Conservation (phyloP, 306 rosid genomes). For the Bauhinia variegata region DNA sequence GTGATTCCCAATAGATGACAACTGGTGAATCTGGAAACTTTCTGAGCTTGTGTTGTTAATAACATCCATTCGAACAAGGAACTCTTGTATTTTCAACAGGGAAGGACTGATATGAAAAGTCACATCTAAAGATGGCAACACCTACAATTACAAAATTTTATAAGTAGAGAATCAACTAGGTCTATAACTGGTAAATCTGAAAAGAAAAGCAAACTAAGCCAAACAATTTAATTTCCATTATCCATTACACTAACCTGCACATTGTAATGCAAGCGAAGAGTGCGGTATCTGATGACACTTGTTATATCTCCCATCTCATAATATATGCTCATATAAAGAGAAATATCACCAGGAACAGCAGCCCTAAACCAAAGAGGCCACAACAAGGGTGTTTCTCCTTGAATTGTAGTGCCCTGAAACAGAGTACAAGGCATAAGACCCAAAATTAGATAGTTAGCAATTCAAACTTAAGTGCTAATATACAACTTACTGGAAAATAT, state of each 20-base stretch:
- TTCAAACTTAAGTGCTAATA: constrained; percentile 26
- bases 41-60: constrained; percentile 76
- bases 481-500: constrained; percentile 19
- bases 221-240: constrained; percentile 29
- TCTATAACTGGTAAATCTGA: constrained; percentile 14
- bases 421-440: constrained; percentile 33
- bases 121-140: constrained; percentile 84
- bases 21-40: constrained; percentile 78
- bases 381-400: constrained; percentile 64
- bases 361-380: constrained; percentile 99
- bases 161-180: constrained; percentile 34
- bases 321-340: constrained; percentile 77
- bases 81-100: constrained; percentile 79
- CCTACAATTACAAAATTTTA: constrained; percentile 53
- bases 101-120: constrained; percentile 87
- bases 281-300: constrained; percentile 76
- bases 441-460: constrained; percentile 34
- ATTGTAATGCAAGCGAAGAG: constrained; percentile 79
- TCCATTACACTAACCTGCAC: constrained; percentile 68
- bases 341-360: constrained; percentile 84
- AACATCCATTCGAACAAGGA: constrained; percentile 87
- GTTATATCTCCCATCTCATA: constrained; percentile 83
- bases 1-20: constrained; percentile 69
- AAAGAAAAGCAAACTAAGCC: constrained; percentile 25
- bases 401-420: constrained; percentile 71